Evolutionary conservation across 2,329 filamentous ascomycete species (phyloP), one percentile per base, ranked within the genome.

Genomic region (Lizonia empirigonia): DNA sequence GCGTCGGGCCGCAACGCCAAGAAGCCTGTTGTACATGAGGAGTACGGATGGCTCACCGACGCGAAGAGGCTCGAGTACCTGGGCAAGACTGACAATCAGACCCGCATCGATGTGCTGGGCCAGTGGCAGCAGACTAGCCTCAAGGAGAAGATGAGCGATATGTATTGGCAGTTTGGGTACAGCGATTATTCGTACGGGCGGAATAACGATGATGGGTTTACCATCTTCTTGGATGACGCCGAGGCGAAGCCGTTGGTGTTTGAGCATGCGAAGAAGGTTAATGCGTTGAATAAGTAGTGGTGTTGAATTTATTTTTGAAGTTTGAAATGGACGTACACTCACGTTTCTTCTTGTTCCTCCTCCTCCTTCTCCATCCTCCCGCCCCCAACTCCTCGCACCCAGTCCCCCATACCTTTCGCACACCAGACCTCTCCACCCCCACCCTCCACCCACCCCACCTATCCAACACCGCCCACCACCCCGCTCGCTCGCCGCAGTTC

Each of bases 131-230:
- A 72, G 19, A 80, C 80, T 5, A 73, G 69, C 12, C 56, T 80
- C 6, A 68, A 77, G 47, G 74, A 80, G 60, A 76, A 77, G 56
- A 72, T 84, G 63, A 69, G 78, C 2, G 80, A 82, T 53, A 73
- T 82, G 75, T 84, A 77, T 68, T 84, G 81, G 81, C 82, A 84
- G 55, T 83, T 74, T 56, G 81, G 81, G 0, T 82, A 70, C 56
- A 76, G 73, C 4, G 72, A 71, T 0, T 83, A 77, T 58, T 82
- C 79, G 3, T 82, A 80, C 30, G 80, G 81, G 0, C 73, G 75
- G 33, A 84, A 84, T 61, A 71, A 83, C 41, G 70, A 84, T 34
- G 81, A 83, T 44, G 81, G 81, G 0, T 83, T 83, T 61, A 83
- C 81, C 1, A 82, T 84, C 39, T 84, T 75, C 57, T 56, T 83